Evolutionary conservation across 805 yeast genomes (phyloP), one percentile per base, ranked within the genome.

Genomic region (Blastobotrys parvus): DNA sequence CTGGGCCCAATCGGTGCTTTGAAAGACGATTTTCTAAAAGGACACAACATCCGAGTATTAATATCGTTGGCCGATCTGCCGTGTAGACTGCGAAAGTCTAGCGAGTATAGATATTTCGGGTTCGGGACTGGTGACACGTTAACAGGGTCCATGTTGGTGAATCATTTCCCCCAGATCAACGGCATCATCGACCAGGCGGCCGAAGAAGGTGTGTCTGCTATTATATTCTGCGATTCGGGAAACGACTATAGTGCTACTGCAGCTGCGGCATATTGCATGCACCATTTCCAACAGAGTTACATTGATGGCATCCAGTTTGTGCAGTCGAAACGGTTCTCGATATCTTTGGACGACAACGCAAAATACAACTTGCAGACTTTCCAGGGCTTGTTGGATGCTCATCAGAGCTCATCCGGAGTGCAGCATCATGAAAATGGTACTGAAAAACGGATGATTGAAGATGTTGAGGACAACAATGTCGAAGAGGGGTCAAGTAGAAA

Each of bases 1-100:
- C 59, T 74, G 23, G 78, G 79, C 1, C 75, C 78, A 1, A 48
- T 70, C 43, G 60, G 69, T 39, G 61, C 68, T 1, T 54, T 70
- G n/a, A 59, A 66, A 1, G 68, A 70, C 51, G 50, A 53, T 6
- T 66, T 69, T 41, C 49, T 74, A 7, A 42, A 46, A 16, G 50
- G 56, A n/a, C 58, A 68, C 43, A 68, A 69, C 46, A 66, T 73
- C 47, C 40, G 48, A 2, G 45, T 46, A 3, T 35, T 52, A 30
- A 44, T 54, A 13, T 17, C 21, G 34, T 19, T 20, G 45, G 34
- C 5, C 45, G 23, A 39, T 30, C 23, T 25, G 32, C 46, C 45
- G 27, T 45, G 41, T 21, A 40, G 38, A 17, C 44, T 29, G 31
- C 38, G 31, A 38, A 22, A 45, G 17, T 35, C 37, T n/a, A 48